Base-by-base conservation (phyloP, 768 basidiomycete genomes). In the Pulveroboletus sp. region DNA sequence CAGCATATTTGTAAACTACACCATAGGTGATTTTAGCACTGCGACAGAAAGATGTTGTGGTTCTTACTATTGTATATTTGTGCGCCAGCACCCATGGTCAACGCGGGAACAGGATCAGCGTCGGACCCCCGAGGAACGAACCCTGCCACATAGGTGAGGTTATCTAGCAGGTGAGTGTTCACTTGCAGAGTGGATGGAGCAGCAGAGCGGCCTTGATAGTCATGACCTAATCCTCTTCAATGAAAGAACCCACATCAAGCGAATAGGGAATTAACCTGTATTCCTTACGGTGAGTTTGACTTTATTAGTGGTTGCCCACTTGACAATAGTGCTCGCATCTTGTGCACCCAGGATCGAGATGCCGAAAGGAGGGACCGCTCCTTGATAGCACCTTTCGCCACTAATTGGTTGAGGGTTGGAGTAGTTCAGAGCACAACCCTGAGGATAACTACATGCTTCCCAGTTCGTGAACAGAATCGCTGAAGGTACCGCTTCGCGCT, bases 141-240 rank as follows among this genome's bases (percentile, higher is more conserved):
- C 17, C 55, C 51, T 21, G 52, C 28, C 24, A 53, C 33, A 28
- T 58, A 63, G 11, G 5, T 46, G 2, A 64, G 48, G 18, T 18
- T 40, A 14, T 54, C 39, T 39, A 63, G 8, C 7, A 39, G 8
- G 40, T 64, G 61, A 4, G 61, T 63, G 38, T 54, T 36, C 15
- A 61, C 62, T 32, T 64, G 62, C 26, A 64, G 56, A 8, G 62
- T 51, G 8, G 54, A 62, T 24, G 59, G 62, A n/a, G 46, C 53
- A 26, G 62, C 54, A 43, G 62, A 62, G 30, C 62, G 57, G 15
- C 62, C 62, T 8, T 47, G 50, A 37, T 37, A 53, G 36, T 63
- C 62, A 24, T 64, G 62, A 6, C 62, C 62, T 59, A 46, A 13
- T 27, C 26, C 17, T 8, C 17, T 28, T 42, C 27, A 17, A 11